phyloP scores from a whole-genome alignment of 441 rosid genomes.

The Aquilaria agallochum region DNA sequence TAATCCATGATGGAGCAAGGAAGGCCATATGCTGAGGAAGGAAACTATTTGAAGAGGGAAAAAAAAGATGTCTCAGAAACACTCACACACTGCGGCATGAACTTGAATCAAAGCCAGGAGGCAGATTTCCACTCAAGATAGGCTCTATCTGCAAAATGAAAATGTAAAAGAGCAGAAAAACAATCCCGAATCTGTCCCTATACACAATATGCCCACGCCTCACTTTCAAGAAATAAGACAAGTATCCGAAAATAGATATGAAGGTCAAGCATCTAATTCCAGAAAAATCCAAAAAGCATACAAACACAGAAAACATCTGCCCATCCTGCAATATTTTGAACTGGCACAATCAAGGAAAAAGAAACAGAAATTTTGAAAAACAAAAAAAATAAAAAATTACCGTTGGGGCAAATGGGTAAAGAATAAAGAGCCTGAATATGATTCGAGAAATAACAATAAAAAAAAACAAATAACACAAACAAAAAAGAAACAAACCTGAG shows the following conservation, averaged over 20 bases:
- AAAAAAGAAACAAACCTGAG: slow-evolving; percentile 30
- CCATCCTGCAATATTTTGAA: neutral
- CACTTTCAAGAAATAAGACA: slow-evolving; percentile 5
- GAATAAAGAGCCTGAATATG: neutral
- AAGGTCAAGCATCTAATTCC: neutral
- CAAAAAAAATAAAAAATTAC: neutral
- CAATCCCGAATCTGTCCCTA: slow-evolving; percentile 1
- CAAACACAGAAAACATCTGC: neutral
- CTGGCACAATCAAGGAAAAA: neutral
- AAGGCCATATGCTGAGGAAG: neutral
- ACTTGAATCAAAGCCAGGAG: slow-evolving; percentile 87
- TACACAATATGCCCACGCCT: neutral
- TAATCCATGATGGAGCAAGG: neutral
- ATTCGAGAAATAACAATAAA: neutral
- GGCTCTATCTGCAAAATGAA: slow-evolving; percentile 85
- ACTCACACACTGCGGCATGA: slow-evolving; percentile 99
- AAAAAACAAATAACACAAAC: neutral
- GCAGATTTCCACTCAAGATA: slow-evolving; percentile 94
- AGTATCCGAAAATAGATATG: neutral
- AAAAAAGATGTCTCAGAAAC: slow-evolving; percentile 17
- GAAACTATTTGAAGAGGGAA: neutral
- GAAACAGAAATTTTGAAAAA: neutral
- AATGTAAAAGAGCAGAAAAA: slow-evolving; percentile 19
- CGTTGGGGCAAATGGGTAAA: neutral
- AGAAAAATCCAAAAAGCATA: neutral